Evolutionary conservation across 177 flowering plant species (phyloP), one percentile per base, ranked within the genome.

Genomic region (Tripterygium wilfordii): DNA sequence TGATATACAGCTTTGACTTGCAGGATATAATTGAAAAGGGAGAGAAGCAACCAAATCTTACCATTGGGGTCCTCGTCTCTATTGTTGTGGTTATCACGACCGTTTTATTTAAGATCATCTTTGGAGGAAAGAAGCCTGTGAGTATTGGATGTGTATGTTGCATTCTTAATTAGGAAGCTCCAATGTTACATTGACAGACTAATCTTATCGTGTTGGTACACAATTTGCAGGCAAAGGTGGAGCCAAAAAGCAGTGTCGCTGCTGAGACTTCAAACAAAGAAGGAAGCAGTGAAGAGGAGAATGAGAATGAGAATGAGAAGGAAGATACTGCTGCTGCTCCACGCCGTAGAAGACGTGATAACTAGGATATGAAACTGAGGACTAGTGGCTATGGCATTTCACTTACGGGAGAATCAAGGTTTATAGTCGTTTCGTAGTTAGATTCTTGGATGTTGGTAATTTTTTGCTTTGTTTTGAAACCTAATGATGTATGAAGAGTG

Each of bases 21-120:
- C 79, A 92, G 98, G 96, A 89, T 49, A 45, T 84, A 42, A 70
- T 92, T 51, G 95, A 82, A 66, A 79, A 74, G 71, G 96, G 66
- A 42, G 88, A 86, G 57, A 78, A 66, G 45, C 96, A 86, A 56
- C 83, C 96, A 19, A 83, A 77, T 51, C 21, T 81, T 30, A 78
- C 91, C 0, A 72, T 86, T 39, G 81, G 91, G 32, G 48, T 76
- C 45, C 65, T 86, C 10, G 74, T 66, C 31, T 63, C 96, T 1
- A 24, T 79, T 23, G 54, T 71, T 26, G 60, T 81, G 15, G 63
- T 83, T 4, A 22, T 81, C 55, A 32, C 78, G 36, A 65, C 81
- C 0, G 16, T 81, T 39, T 15, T 86, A 35, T 60, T 58, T 13
- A 77, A 61, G 72, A 22, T 86, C 54, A 26, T 86, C 19, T 81